Base-by-base conservation (phyloP, 1,284 basidiomycete species). In the Ceratobasidium sp. region DNA sequence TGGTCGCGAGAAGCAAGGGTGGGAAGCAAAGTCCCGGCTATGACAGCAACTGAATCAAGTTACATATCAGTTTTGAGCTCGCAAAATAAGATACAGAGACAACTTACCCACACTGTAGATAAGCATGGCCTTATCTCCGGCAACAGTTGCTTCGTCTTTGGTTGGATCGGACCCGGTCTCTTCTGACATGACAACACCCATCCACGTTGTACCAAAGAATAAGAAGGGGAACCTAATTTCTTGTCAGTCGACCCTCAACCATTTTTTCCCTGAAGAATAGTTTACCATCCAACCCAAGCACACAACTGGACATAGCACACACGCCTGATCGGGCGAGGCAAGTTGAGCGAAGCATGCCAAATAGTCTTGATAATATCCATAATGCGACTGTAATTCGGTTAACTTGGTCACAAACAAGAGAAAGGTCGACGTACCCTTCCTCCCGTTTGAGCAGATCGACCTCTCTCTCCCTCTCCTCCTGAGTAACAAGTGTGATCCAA, bases 231-330 rank as follows among this genome's bases (percentile, higher is more conserved):
- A 97, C 92, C 91, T 89, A 71, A 71, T 56, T 50, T 56, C 29
- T 29, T 16, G 42, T 46, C 8, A 60, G 30, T 70, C 16, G 19
- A 21, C 42, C 19, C 72, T 36, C 46, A 42, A 54, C n/a, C n/a
- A n/a, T n/a, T 36, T 47, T 23, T 30, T 27, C 36, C 39, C 33
- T 2, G 50, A 56, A 33, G 46, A 42, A 47, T n/a, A 69, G 80
- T 84, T 69, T 75, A 86, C 91, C 93, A 95, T 74, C 91, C 91
- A 90, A 94, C 93, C 76, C 93, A 95, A 1, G 93, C 92, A 77
- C 93, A 93, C 13, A 95, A 76, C 75, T 95, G 93, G 5, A 95
- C 94, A 74, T 89, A 89, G 77, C 95, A 98, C 13, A 98, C 94
- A 41, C 91, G 84, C 68, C 87, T 84, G 53, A 98, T 89, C 8